Evolutionary conservation across 2,329 filamentous ascomycete species (phyloP), one percentile per base, ranked within the genome.

Genomic region (Chrysosporium queenslandicum): DNA sequence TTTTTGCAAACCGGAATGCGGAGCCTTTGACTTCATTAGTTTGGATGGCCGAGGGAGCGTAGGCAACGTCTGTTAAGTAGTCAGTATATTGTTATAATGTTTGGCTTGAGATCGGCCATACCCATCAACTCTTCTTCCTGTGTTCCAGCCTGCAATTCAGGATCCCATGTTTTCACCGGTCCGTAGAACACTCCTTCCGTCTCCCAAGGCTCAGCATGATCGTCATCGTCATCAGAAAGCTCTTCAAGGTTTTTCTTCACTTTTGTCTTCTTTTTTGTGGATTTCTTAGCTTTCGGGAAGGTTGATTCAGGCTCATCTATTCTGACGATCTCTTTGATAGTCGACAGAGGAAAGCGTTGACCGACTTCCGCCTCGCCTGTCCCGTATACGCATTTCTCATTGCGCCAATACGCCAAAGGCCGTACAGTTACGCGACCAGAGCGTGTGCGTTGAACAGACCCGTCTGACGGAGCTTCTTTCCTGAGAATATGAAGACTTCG

Each of bases 1-100:
- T 85, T 73, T 96, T 97, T 30, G 87, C 86, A 65, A 94, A 97
- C 53, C 81, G 80, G 75, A 97, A 97, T 2, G 81, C 81, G 16
- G 84, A 83, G 62, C 77, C 76, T 50, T 77, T 73, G 7, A 82
- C 79, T 54, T 80, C 76, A 50, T 72, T 71, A 0, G 78, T 79
- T 55, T 78, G 66, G 50, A 84, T 79, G 6, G 77, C 75, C 50
- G 74, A 71, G 6, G 75, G 67, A 4, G 79, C 74, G 66, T 80
- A 83, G 45, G 79, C 81, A 56, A 84, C 70, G 51, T 82, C 80
- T 81, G 60, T 29, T 29, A 46, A 29, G 47, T 7, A 25, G 53
- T 69, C 57, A 57, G 39, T 64, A 50, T 46, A 18, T 39, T 50
- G 45, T 45, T 3, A 16, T 27, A 25, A 48, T 42, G 40, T 9